Evolutionary conservation across 192 early-diverging fungal genomes (phyloP).

Genomic region (Podila verticillata): DNA sequence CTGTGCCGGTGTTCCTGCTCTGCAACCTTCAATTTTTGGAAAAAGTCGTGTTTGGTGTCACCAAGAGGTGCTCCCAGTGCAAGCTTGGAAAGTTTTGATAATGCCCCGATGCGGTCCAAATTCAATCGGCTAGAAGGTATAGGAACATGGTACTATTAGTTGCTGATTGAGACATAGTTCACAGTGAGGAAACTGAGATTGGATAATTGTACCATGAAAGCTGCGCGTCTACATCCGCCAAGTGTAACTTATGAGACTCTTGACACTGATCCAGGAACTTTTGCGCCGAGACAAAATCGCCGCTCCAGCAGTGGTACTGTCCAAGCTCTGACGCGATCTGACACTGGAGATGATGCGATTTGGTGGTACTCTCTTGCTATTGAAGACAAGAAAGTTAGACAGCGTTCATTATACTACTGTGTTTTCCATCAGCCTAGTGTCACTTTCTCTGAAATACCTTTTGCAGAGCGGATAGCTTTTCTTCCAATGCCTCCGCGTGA

Average conservation of each 20-base stretch:
- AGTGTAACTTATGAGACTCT: conserved; percentile 2
- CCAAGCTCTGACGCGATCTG: conserved; percentile 38
- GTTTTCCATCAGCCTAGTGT: neutral
- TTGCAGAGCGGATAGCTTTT: conserved; percentile 7
- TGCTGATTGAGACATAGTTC: neutral
- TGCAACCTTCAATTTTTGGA: conserved; percentile 7
- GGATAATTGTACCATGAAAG: conserved; percentile 11
- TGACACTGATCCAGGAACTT: conserved; percentile 16
- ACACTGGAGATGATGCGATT: conserved; percentile 13
- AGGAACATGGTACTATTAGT: neutral
- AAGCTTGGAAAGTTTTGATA: conserved; percentile 27
- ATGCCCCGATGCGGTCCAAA: conserved; percentile 7
- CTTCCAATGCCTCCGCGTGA: conserved; percentile 19
- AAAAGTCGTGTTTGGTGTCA: conserved; percentile 16
- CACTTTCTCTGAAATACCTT: conserved; percentile 1
- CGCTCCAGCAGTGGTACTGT: conserved; percentile 43
- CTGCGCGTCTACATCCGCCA: neutral
- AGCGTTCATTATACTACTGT: neutral
- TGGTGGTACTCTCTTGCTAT: neutral
- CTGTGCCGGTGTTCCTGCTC: neutral
- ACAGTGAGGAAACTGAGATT: neutral
- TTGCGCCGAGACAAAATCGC: conserved; percentile 14
- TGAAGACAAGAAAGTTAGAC: neutral
- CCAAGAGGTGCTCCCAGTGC: conserved; percentile 16
- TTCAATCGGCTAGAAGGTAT: conserved; percentile 9